A percentile compares a stretch with the other conserved stretches of the same genome.
phyloP scores from a whole-genome alignment of 176 grass and related monocot genomes.

The Lolium rigidum region DNA sequence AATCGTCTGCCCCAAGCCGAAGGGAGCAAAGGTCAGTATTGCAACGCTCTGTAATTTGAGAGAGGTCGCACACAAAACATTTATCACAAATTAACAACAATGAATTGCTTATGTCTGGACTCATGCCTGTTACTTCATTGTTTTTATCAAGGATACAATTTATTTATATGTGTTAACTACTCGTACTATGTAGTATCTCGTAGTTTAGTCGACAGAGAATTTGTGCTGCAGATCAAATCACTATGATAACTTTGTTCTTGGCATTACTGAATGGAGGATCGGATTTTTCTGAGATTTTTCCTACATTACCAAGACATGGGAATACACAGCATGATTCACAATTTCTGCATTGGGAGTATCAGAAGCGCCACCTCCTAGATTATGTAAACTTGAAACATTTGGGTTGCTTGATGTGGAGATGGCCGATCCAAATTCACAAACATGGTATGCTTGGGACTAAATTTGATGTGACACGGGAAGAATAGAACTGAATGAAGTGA shows the following conservation, averaged over 20 bases:
- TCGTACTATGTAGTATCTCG: background rate
- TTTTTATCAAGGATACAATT: background rate
- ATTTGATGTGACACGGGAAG: background rate
- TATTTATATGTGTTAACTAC: background rate
- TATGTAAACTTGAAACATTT: background rate
- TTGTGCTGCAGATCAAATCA: no score
- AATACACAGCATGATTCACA: background rate
- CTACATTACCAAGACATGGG: background rate
- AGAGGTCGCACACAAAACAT: background rate
- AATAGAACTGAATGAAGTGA: background rate
- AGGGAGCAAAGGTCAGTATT: slow-evolving; percentile 74
- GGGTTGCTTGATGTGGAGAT: slow-evolving; percentile 13
- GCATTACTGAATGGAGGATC: no score
- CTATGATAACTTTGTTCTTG: no score
- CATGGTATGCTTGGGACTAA: slow-evolving; percentile 5
- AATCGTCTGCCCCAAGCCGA: slow-evolving; percentile 49
- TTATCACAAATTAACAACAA: background rate
- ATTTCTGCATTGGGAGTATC: slow-evolving; percentile 10
- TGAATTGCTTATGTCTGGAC: slow-evolving; percentile 6
- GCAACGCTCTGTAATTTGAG: slow-evolving; percentile 5
- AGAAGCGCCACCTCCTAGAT: background rate
- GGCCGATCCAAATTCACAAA: slow-evolving; percentile 1
- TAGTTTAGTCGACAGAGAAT: no score
- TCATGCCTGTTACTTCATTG: background rate
- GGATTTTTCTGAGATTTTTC: background rate